Evolutionary conservation across 306 rosid species (phyloP), one percentile per base, ranked within the genome.

Genomic region (Carpinus fangiana): DNA sequence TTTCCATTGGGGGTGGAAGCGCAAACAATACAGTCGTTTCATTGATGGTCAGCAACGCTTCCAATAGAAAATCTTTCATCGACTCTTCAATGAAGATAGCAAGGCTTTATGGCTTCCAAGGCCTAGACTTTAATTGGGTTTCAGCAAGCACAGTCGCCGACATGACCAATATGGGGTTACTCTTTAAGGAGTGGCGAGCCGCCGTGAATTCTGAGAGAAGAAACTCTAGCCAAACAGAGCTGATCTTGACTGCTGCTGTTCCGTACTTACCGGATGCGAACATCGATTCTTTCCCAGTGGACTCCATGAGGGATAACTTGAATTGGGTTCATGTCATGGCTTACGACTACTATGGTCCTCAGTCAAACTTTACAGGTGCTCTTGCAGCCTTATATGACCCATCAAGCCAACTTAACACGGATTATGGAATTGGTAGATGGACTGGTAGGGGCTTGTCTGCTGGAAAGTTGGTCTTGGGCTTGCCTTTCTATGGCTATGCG

Each of bases 401-500:
- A 67, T 43, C 56, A 43, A 70, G 81, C 21, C 21, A 76, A n/a
- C 13, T 14, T 6, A 86, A 46, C 26, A 83, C 89, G 16, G 87
- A 86, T 83, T 74, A 76, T 59, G 91, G 87, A 18, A 77, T 90
- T 72, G 82, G n/a, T 31, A 77, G 52, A 16, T 88, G 92, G 92
- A 71, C 84, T 52, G 68, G 70, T 12, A 73, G 41, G 34, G 90
- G 92, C 8, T 79, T 81, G 51, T 7, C 78, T 0, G 75, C 89
- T 47, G 78, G 11, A 54, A 86, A 88, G 59, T 68, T 90, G 59
- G 83, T 86, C 23, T 43, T 90, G 26, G 87, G 84, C 0, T 79
- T 90, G 74, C 89, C 90, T 79, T 90, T 82, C 71, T 82, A 81
- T 80, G 92, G 94, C 46, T 84, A 61, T 68, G 87, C 83, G 4